Base-by-base conservation (phyloP, 805 yeast genomes). In the Saturnispora hagleri region DNA sequence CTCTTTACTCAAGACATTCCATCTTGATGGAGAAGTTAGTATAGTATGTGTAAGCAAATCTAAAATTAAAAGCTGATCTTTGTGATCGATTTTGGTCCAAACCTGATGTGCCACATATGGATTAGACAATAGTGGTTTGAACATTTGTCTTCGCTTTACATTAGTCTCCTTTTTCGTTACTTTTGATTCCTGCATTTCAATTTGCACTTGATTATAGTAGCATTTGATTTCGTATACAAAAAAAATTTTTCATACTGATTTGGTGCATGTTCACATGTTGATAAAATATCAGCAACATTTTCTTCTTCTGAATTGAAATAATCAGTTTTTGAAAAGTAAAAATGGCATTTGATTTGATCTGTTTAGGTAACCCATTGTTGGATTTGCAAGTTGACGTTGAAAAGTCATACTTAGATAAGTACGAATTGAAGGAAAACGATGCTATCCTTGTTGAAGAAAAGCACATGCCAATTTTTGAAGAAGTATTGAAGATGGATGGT, bases 341-440 rank as follows among this genome's bases (percentile, higher is more conserved):
- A 50, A 81, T 80, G 86, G 71, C 85, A 46, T 84, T 70, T 73
- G 79, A 80, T 55, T 74, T 89, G 59, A 84, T 89, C 58, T 85
- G 91, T 71, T 80, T 90, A 67, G 96, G 97, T 63, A 90, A 90
- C 77, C 98, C 78, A 44, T 76, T 90, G 58, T 76, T 90, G 54
- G 97, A 89, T 67, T 72, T 88, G 61, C 96, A 89, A 75, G 87
- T 83, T 67, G 80, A 81, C 56, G 89, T 84, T 59, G 80, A 76
- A 24, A 64, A 76, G 47, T 82, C 73, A 28, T 89, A 81, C 73
- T 77, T 93, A 60, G 79, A 73, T 51, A 90, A 89, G 72, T 91
- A 93, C 73, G 81, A 68, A 40, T 75, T 93, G 62, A 89, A 91
- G 70, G 89, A 84, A 56, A 85, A 93, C 69, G 98, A 91, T 70